Conservation (phyloP, 495 filamentous ascomycete genomes). For the Penicillium coffeae region DNA sequence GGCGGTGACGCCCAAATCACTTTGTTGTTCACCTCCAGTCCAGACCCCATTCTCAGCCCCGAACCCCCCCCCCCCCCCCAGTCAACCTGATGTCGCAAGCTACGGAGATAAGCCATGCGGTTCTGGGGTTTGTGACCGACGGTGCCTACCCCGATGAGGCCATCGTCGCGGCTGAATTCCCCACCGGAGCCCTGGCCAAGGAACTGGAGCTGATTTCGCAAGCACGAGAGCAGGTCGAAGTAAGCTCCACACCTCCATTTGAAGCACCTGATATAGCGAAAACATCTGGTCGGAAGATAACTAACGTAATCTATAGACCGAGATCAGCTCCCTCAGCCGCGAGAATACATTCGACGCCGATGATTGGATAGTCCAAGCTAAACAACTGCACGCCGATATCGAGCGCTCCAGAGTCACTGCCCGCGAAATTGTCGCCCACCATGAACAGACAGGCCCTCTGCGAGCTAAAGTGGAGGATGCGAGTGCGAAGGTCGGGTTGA, state of each 20-base stretch:
- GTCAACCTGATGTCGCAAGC: conserved; percentile 4
- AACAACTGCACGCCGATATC: conserved; percentile 78
- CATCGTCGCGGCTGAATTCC: conserved; percentile 59
- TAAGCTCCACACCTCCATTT: conserved; percentile 24
- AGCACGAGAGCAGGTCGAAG: conserved; percentile 68
- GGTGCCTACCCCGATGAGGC: conserved; percentile 74
- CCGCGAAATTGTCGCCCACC: conserved; percentile 67
- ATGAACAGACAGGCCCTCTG: conserved; percentile 60
- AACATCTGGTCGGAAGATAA: background rate
- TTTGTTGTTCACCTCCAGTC: too few species aligned
- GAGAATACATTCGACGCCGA: conserved; percentile 73
- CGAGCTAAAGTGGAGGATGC: conserved; percentile 59
- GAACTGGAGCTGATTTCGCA: conserved; percentile 61
- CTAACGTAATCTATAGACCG: conserved; percentile 43
- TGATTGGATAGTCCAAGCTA: conserved; percentile 78
- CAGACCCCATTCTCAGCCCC: too few species aligned
- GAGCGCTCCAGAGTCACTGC: conserved; percentile 66
- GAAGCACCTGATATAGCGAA: background rate
- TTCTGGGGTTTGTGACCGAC: conserved; percentile 68
- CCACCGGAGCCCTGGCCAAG: conserved; percentile 52
- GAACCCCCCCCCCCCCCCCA: conserved; percentile 1
- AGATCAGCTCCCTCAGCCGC: conserved; percentile 69
- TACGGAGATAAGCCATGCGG: conserved; percentile 54
- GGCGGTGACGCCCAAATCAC: conserved; percentile 28
- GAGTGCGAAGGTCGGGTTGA: conserved; percentile 63